Percentiles rank a stretch among this genome's conserved stretches.
phyloP scores from a whole-genome alignment of 2,329 filamentous ascomycete genomes.

The Pseudogymnoascus sp. region DNA sequence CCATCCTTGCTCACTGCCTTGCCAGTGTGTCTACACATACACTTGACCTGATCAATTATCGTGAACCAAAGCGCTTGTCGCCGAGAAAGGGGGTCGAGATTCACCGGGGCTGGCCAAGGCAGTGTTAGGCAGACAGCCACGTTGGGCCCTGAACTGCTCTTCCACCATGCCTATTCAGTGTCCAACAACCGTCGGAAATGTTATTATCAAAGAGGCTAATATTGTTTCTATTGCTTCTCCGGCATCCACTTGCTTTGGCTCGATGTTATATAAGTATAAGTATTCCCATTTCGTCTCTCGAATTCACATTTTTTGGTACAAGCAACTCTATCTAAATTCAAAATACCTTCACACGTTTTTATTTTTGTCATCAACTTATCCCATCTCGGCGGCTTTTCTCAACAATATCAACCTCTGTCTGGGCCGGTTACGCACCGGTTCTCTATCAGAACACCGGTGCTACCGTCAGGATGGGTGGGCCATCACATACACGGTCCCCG shows the following conservation, averaged over 20 bases:
- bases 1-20: neutral
- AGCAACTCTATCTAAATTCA: neutral
- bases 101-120: neutral
- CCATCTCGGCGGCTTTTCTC: neutral
- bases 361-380: neutral
- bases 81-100: neutral
- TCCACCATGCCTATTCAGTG: conserved; percentile 5
- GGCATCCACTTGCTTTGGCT: neutral
- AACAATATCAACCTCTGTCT: neutral
- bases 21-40: neutral
- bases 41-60: neutral
- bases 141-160: neutral
- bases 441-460: neutral
- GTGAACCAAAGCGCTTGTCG: neutral
- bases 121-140: conserved; percentile 8
- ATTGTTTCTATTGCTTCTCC: conserved; percentile 1
- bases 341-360: neutral
- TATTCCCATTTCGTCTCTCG: conserved; percentile 5
- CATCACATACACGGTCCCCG: neutral
- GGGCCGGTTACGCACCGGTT: neutral
- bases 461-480: neutral
- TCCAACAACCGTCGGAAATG: neutral
- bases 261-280: conserved; percentile 2
- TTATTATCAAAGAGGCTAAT: conserved; percentile 7
- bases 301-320: neutral